phyloP scores from a whole-genome alignment of 1,284 basidiomycete species.

The Vanrija sp. region DNA sequence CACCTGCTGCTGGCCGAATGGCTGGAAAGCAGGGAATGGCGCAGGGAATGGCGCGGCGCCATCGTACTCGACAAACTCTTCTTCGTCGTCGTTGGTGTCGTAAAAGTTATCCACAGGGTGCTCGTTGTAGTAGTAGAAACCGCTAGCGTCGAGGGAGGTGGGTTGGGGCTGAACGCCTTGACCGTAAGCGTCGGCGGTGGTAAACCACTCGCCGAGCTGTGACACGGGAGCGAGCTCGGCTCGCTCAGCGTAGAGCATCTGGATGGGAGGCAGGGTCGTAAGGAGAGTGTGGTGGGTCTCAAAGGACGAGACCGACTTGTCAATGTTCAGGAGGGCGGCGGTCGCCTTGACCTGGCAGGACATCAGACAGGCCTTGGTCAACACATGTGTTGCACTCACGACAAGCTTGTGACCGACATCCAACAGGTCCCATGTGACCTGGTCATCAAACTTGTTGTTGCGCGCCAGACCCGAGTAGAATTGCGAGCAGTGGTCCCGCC shows the following conservation, averaged over 20 bases:
- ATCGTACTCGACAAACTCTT: slow-evolving; percentile 8
- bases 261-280: no score
- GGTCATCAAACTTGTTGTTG: neutral
- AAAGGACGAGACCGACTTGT: slow-evolving; percentile 1
- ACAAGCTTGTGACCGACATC: slow-evolving; percentile 8
- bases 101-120: neutral
- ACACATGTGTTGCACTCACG: neutral
- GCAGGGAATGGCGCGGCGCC: slow-evolving; percentile 8
- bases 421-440: slow-evolving; percentile 4
- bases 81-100: slow-evolving; percentile 2
- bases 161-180: neutral
- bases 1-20: neutral
- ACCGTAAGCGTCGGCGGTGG: neutral
- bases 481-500: slow-evolving; percentile 11
- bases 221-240: no score
- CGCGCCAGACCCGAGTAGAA: slow-evolving; percentile 7
- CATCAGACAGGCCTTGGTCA: neutral
- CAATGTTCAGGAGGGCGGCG: neutral
- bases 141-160: neutral
- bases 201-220: no score
- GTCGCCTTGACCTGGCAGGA: neutral
- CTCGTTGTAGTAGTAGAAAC: neutral
- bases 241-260: no score
- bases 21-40: neutral
- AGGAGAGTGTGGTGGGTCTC: neutral